Base-by-base conservation (phyloP, 495 filamentous ascomycete species). In the Xylaria palmicola region DNA sequence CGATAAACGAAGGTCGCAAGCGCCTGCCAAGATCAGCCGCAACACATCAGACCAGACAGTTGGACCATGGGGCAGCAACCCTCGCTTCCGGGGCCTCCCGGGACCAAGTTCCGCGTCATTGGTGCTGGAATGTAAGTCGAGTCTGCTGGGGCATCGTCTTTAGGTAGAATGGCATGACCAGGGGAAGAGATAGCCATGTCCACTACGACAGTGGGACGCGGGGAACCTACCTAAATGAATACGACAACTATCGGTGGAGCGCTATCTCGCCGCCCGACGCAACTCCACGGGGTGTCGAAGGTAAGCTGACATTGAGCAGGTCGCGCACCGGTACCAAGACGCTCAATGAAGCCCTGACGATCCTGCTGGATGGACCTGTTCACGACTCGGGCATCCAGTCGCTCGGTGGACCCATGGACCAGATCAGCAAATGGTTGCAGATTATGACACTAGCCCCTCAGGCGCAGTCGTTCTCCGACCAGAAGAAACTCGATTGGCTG, bases 311-410 rank as follows among this genome's bases (percentile, higher is more conserved):
- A 53, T 50, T 19, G 41, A 45, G 57, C 53, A 72, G 69, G 69
- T 72, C 69, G 39, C 69, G 69, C 51, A 72, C 69, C 17, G 69
- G 69, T 24, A 69, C 69, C n/a, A 72, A 72, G 59, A 72, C 69
- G 13, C 54, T 72, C 15, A 72, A 72, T 50, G 64, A 72, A 58
- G 67, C 65, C 41, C 65, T 72, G 10, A 57, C 63, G 36, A 68
- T 71, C 41, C 68, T 71, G 26, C 59, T 71, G 44, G 56, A 71
- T 39, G 68, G 68, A 9, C 68, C 68, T 5, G 68, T 71, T 22
- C 68, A 71, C 57, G 68, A 71, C 47, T 71, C 68, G 20, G 68
- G 68, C n/a, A 71, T 71, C 63, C 65, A 71, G 36, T 71, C 68
- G 20, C 66, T 68, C 15, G 68, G 66, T 17, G 66, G 68, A 3